Conservation (phyloP, 192 early-diverging fungal genomes). For the Backusella mclennaniae region DNA sequence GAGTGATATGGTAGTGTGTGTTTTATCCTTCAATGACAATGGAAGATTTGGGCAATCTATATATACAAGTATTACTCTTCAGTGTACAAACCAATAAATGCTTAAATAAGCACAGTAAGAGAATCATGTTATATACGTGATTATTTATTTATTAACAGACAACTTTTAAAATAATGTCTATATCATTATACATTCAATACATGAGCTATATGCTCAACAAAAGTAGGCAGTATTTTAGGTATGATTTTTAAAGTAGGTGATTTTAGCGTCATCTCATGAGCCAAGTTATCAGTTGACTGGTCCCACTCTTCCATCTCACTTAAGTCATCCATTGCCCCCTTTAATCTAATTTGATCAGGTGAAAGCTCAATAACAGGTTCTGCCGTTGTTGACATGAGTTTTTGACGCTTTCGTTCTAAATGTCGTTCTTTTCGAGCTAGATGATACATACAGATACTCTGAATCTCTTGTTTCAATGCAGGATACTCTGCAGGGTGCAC, state of each 20-base stretch:
- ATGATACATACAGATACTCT: conserved; percentile 27
- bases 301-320: conserved; percentile 31
- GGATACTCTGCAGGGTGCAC: conserved; percentile 24
- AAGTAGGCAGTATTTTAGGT: conserved; percentile 22
- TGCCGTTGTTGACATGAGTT: conserved; percentile 23
- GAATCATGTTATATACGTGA: background rate
- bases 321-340: conserved; percentile 40
- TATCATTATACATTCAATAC: conserved; percentile 5
- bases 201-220: conserved; percentile 8
- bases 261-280: conserved; percentile 13
- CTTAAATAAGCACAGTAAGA: background rate
- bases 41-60: no score
- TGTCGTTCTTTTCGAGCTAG: conserved; percentile 32
- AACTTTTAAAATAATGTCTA: background rate
- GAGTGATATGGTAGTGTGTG: no score
- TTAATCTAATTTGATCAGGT: background rate
- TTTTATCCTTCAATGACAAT: no score
- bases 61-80: no score
- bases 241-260: conserved; percentile 24
- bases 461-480: conserved; percentile 31
- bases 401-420: conserved; percentile 35
- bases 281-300: background rate
- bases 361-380: background rate
- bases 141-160: no score
- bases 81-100: no score